A percentile compares a stretch with the other conserved stretches of the same genome.
phyloP scores from a whole-genome alignment of 768 basidiomycete genomes.

The Punctularia strigosozonata region DNA sequence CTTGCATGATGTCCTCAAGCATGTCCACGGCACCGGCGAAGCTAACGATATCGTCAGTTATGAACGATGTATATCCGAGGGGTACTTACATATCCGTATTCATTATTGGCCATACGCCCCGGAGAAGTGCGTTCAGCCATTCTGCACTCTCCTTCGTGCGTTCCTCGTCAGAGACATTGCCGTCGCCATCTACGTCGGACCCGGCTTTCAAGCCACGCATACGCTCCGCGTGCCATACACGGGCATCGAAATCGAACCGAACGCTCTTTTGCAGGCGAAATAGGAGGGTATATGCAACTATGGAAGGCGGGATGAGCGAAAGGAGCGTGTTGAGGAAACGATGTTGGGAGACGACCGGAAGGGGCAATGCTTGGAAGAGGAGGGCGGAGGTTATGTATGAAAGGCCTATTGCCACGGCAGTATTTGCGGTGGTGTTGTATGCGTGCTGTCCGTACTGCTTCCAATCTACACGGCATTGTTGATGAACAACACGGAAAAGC shows the following conservation, averaged over 20 bases:
- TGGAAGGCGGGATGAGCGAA: slow-evolving; percentile 11
- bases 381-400: slow-evolving; percentile 11
- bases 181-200: slow-evolving; percentile 16
- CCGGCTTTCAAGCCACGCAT: slow-evolving; percentile 18
- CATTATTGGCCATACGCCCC: slow-evolving; percentile 60
- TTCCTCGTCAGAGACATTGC: slow-evolving; percentile 14
- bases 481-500: background rate
- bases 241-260: slow-evolving; percentile 15
- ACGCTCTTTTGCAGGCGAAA: slow-evolving; percentile 14
- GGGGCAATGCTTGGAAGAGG: slow-evolving; percentile 3
- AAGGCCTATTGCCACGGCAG: slow-evolving; percentile 9
- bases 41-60: slow-evolving; percentile 3
- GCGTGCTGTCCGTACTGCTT: slow-evolving; percentile 12
- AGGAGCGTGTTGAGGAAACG: slow-evolving; percentile 2
- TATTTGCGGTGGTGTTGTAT: slow-evolving; percentile 7
- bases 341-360: background rate
- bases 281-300: slow-evolving; percentile 12
- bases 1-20: slow-evolving; percentile 47
- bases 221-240: slow-evolving; percentile 21
- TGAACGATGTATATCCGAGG: no score
- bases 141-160: slow-evolving; percentile 28
- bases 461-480: slow-evolving; percentile 13
- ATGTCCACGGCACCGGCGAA: slow-evolving; percentile 49
- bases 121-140: slow-evolving; percentile 59
- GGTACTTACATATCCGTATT: slow-evolving; percentile 45